Evolutionary conservation across 768 basidiomycete species (phyloP).

Genomic region (Termitomyces heimii): DNA sequence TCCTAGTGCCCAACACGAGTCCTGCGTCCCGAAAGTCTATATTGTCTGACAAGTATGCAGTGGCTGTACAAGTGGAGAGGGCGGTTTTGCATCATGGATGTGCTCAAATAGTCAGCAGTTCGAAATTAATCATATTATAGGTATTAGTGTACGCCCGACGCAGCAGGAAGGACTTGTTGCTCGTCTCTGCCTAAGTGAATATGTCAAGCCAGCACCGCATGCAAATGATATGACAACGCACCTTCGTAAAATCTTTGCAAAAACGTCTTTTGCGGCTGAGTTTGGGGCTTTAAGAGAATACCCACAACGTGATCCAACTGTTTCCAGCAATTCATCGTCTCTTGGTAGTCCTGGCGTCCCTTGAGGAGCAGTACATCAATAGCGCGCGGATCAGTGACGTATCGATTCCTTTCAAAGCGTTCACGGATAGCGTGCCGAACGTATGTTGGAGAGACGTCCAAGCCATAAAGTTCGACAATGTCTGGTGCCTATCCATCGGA

Average conservation of each 20-base stretch:
- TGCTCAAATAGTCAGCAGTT: neutral
- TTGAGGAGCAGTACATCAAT: conserved; percentile 87
- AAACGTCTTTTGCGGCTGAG: conserved; percentile 50
- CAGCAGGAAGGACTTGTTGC: conserved; percentile 64
- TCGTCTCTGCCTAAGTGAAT: conserved; percentile 64
- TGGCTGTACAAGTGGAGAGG: neutral
- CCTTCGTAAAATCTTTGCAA: conserved; percentile 84
- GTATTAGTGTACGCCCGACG: conserved; percentile 35
- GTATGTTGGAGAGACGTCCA: conserved; percentile 71
- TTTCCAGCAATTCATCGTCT: conserved; percentile 93
- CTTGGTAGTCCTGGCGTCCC: conserved; percentile 84
- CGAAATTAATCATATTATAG: neutral
- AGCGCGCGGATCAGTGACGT: conserved; percentile 73
- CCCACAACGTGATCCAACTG: conserved; percentile 78
- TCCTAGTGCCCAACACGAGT: neutral
- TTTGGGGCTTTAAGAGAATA: conserved; percentile 48
- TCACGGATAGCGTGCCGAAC: conserved; percentile 80
- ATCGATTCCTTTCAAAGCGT: conserved; percentile 80
- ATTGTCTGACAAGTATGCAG: neutral
- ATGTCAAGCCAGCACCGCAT: neutral
- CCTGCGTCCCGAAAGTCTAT: neutral
- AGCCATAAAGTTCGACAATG: conserved; percentile 74
- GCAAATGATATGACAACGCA: conserved; percentile 26
- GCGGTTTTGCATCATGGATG: neutral
- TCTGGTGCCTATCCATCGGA: conserved; percentile 71